Percentiles rank a stretch among this genome's conserved stretches.
Conservation (phyloP, 805 yeast genomes). For the Torulaspora microellipsoides region DNA sequence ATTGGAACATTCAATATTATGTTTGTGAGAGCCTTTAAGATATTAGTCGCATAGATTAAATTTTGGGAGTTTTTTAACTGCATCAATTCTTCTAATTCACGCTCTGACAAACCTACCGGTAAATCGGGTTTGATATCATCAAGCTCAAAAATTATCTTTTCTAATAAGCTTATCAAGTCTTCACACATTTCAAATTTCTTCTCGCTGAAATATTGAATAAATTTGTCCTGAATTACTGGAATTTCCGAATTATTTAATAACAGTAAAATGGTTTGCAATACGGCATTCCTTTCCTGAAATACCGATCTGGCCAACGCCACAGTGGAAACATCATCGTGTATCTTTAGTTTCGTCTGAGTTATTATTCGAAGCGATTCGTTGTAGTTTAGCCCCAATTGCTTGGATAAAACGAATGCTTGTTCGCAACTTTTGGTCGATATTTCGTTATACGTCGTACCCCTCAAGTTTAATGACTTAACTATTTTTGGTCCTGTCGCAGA, state of each 20-base stretch:
- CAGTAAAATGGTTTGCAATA: conserved; percentile 40
- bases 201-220: conserved; percentile 17
- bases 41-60: conserved; percentile 35
- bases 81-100: conserved; percentile 14
- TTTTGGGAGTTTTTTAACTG: conserved; percentile 26
- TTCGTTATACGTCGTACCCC: conserved; percentile 39
- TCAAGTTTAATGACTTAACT: conserved; percentile 30
- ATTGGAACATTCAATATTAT: conserved; percentile 38
- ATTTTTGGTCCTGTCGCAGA: neutral
- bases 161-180: conserved; percentile 19
- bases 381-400: conserved; percentile 38
- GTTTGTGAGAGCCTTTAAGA: conserved; percentile 38
- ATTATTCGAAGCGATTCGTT: conserved; percentile 49
- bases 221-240: conserved; percentile 22
- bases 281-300: conserved; percentile 48
- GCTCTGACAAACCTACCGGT: conserved; percentile 3
- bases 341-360: conserved; percentile 37
- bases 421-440: conserved; percentile 36
- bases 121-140: neutral
- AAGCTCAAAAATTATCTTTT: conserved; percentile 5
- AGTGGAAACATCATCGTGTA: conserved; percentile 31
- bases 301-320: conserved; percentile 38
- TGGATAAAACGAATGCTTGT: conserved; percentile 40
- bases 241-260: conserved; percentile 25
- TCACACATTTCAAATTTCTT: conserved; percentile 22